Evolutionary conservation across 768 basidiomycete species (phyloP), one percentile per base, ranked within the genome.

Genomic region (Macrocybe gigantea): DNA sequence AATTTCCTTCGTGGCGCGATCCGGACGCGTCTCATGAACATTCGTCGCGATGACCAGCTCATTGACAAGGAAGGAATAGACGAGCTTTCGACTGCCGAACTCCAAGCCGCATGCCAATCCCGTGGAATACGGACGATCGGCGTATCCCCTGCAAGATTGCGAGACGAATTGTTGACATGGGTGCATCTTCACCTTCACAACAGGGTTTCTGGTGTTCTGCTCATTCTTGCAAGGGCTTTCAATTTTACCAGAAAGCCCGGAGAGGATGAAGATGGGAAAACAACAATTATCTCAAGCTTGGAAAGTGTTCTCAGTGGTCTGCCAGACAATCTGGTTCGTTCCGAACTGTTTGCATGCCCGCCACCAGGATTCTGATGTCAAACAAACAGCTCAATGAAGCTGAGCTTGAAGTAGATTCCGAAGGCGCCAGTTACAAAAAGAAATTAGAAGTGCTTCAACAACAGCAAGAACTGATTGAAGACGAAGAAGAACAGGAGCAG

Each of bases 391-490:
- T 98, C 39, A 97, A 89, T 64, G 96, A 98, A 73, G 92, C 96
- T 7, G 96, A 98, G 63, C 78, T 98, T 43, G 90, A 94, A 65
- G 95, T 98, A 15, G 90, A 93, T 55, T 89, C 86, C 15, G 94
- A 95, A 36, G 85, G 85, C 44, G 92, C 93, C 14, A 91, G 84
- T 58, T 97, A 96, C 78, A 95, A 96, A 73, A 91, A 98, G 74
- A 96, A 95, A 68, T 79, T 99, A 47, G 96, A 98, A 53, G 95
- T 99, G 22, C 71, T 99, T 62, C 92, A 96, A 58, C 91, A 99
- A 58, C 96, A 99, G 66, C 91, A 99, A 63, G 96, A 99, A 64
- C 90, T 99, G 52, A 99, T 99, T 62, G 94, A 99, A 62, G 96
- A 99, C 64, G 96, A 99, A 68, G 83, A 93, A 54, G 96, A 97